A percentile compares a stretch with the other conserved stretches of the same genome.
Evolutionary conservation across 768 basidiomycete genomes (phyloP).

Genomic region (Austroboletus eburneus): DNA sequence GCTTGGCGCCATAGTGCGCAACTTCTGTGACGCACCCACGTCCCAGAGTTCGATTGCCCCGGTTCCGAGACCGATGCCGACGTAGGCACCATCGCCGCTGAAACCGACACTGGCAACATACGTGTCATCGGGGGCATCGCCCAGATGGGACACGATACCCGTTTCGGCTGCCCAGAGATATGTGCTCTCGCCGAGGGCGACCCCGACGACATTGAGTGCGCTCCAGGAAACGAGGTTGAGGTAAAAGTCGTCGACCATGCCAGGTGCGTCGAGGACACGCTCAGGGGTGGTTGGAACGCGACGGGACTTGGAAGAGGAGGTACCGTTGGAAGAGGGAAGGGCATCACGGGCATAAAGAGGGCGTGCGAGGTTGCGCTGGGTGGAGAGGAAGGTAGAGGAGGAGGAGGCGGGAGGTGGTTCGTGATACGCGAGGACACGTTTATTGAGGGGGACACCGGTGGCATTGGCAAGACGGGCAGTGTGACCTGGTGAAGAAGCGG

Average conservation of each 20-base stretch:
- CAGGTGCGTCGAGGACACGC: slow-evolving; percentile 93
- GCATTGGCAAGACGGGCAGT: slow-evolving; percentile 75
- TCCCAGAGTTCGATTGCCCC: slow-evolving; percentile 98
- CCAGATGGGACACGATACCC: slow-evolving; percentile 74
- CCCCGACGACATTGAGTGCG: slow-evolving; percentile 78
- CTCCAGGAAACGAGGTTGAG: slow-evolving; percentile 94
- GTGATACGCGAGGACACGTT: slow-evolving; percentile 84
- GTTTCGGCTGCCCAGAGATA: slow-evolving; percentile 96
- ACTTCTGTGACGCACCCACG: slow-evolving; percentile 66
- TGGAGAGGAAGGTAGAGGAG: slow-evolving; percentile 67
- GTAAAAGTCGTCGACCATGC: slow-evolving; percentile 94
- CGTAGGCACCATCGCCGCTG: slow-evolving; percentile 74
- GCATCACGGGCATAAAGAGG: slow-evolving; percentile 71
- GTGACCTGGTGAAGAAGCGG: slow-evolving; percentile 66
- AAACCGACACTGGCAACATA: slow-evolving; percentile 78
- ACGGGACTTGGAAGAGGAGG: slow-evolving; percentile 65
- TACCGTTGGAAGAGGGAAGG: slow-evolving; percentile 59
- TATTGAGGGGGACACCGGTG: slow-evolving; percentile 70
- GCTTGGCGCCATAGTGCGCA: slow-evolving; percentile 78
- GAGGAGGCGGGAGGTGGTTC: slow-evolving; percentile 79
- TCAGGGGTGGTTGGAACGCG: slow-evolving; percentile 85
- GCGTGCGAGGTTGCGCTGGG: slow-evolving; percentile 72
- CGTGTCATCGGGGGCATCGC: slow-evolving; percentile 69
- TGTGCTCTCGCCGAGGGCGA: slow-evolving; percentile 80
- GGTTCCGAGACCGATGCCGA: slow-evolving; percentile 74